phyloP scores from a whole-genome alignment of 352 stramenopile species.

The Globisporangium radiosum region DNA sequence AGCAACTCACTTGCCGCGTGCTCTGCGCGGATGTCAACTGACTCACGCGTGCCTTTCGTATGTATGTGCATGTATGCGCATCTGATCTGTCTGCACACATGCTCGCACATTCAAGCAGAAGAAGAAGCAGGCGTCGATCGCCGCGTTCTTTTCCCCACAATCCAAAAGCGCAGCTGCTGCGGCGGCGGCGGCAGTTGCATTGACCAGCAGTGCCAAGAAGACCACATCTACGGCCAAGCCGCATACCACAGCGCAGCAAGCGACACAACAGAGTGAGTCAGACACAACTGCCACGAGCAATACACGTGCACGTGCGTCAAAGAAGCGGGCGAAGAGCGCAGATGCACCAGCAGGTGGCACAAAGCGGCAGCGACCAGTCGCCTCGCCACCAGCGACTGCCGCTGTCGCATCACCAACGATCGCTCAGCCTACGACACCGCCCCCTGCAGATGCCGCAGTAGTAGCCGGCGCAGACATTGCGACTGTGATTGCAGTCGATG shows the following conservation, averaged over 20 bases:
- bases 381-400: neutral
- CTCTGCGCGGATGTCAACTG: no score
- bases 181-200: no score
- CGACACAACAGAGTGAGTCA: conserved; percentile 6
- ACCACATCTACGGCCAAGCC: neutral
- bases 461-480: neutral
- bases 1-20: no score
- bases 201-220: neutral
- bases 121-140: conserved; percentile 76
- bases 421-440: conserved; percentile 1
- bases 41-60: no score
- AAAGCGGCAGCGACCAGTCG: conserved; percentile 4
- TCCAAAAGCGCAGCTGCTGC: conserved; percentile 13
- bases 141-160: conserved; percentile 74
- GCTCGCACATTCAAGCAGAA: conserved; percentile 14
- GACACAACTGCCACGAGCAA: neutral
- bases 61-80: neutral
- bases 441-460: neutral
- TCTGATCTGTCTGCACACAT: neutral
- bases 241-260: neutral
- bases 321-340: conserved; percentile 11
- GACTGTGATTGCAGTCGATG: neutral
- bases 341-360: conserved; percentile 1
- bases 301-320: conserved; percentile 4
- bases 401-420: neutral